Conservation (phyloP, 1,139 yeast species). For the Kodamaea sp. region DNA sequence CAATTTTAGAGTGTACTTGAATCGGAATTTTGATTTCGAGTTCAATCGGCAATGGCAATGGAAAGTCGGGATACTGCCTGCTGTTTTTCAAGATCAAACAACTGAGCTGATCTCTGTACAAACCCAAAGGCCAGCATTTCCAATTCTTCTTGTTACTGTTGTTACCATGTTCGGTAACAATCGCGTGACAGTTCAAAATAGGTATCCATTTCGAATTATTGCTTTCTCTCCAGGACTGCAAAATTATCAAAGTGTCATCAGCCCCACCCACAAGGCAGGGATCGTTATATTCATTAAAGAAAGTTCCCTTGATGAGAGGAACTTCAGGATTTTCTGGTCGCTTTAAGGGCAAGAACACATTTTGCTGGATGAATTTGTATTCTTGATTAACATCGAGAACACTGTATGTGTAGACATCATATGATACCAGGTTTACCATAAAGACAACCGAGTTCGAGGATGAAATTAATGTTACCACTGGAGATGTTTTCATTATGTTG, state of each 20-base stretch:
- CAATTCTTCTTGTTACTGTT: conserved; percentile 48
- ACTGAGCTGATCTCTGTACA: conserved; percentile 64
- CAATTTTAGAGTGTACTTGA: conserved; percentile 21
- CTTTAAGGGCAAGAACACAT: conserved; percentile 39
- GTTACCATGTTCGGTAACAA: conserved; percentile 55
- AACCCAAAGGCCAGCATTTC: conserved; percentile 88
- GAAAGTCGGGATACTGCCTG: conserved; percentile 57
- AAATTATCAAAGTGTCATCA: conserved; percentile 68
- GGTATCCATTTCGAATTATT: conserved; percentile 89
- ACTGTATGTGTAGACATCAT: conserved; percentile 36
- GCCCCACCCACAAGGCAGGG: conserved; percentile 78
- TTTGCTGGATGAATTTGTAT: conserved; percentile 43
- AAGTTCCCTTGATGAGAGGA: conserved; percentile 63
- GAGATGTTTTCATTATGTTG: conserved; percentile 39
- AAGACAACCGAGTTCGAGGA: conserved; percentile 35
- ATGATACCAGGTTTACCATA: conserved; percentile 32
- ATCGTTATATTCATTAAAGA: conserved; percentile 82
- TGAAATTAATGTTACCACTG: conserved; percentile 40
- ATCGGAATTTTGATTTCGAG: conserved; percentile 70
- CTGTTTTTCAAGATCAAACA: conserved; percentile 73
- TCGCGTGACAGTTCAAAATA: conserved; percentile 64
- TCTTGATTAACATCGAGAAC: conserved; percentile 39
- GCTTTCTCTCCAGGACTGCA: conserved; percentile 77
- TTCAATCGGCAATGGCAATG: conserved; percentile 82
- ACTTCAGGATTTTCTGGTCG: conserved; percentile 15